These are phyloP conservation scores for Jasminum sambac DNA, from an alignment of 257 asterid genomes.

Conservation along the genomic window DNA sequence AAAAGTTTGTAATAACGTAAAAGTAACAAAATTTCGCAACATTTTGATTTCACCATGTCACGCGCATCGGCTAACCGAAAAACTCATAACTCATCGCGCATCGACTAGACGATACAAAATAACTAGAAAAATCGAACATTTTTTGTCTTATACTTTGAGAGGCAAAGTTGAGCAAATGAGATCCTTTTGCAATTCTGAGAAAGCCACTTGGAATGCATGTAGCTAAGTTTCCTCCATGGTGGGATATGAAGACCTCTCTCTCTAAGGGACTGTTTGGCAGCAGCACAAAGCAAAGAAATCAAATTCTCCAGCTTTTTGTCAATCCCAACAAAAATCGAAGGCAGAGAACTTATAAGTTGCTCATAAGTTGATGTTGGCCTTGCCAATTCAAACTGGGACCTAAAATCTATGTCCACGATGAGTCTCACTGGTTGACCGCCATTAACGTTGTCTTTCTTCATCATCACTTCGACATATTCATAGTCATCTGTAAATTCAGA, in stretches of 20 bases:
- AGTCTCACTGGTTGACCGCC: conserved; percentile 30
- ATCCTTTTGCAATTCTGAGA: conserved; percentile 45
- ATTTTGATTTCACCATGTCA: neutral
- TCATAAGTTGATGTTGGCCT: conserved; percentile 44
- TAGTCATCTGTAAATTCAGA: conserved; percentile 40
- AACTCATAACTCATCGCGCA: no score
- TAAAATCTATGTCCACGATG: conserved; percentile 58
- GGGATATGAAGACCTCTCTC: conserved; percentile 57
- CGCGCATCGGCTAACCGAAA: neutral
- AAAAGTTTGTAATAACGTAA: no score
- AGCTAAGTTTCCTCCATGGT: conserved; percentile 60
- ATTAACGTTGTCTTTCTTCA: conserved; percentile 26
- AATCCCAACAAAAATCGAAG: conserved; percentile 56
- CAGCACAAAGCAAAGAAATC: conserved; percentile 47
- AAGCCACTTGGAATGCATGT: conserved; percentile 66
- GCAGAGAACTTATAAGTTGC: conserved; percentile 49
- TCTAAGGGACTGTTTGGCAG: conserved; percentile 57
- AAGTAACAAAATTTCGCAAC: neutral
- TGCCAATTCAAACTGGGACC: conserved; percentile 50
- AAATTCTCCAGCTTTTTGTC: conserved; percentile 46
- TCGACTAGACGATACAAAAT: no score
- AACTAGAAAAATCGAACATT: conserved; percentile 16
- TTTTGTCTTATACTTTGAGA: neutral
- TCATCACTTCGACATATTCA: conserved; percentile 61
- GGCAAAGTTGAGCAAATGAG: conserved; percentile 15